Evolutionary conservation across 768 basidiomycete species (phyloP).

Genomic region (Naematelia aurantialba): DNA sequence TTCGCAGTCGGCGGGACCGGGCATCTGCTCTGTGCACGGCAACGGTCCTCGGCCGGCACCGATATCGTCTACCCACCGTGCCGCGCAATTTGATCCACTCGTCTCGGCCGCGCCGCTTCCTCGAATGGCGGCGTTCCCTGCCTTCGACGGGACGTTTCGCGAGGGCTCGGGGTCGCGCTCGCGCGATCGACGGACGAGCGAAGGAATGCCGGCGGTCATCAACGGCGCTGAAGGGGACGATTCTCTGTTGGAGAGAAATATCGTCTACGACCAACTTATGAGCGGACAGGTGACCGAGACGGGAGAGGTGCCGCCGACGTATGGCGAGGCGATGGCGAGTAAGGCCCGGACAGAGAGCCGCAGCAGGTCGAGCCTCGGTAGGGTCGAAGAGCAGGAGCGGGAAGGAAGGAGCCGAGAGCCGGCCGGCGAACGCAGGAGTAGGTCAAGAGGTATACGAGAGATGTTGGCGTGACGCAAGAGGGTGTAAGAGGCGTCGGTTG

Average conservation of each 20-base stretch:
- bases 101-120: background rate
- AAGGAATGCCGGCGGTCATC: background rate
- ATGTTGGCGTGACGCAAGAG: background rate
- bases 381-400: slow-evolving; percentile 3
- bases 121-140: background rate
- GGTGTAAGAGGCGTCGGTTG: no score
- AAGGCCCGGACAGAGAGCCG: slow-evolving; percentile 6
- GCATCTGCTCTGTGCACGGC: slow-evolving; percentile 48
- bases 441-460: background rate
- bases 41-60: slow-evolving; percentile 1
- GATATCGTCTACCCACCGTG: background rate
- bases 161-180: background rate
- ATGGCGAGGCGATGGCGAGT: slow-evolving; percentile 51
- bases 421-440: background rate
- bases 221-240: slow-evolving; percentile 18
- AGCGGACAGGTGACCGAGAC: slow-evolving; percentile 74
- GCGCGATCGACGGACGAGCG: slow-evolving; percentile 2
- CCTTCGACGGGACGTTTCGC: background rate
- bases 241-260: slow-evolving; percentile 49
- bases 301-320: slow-evolving; percentile 83
- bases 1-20: slow-evolving; percentile 17
- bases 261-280: slow-evolving; percentile 72
- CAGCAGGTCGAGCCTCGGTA: slow-evolving; percentile 10
- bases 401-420: background rate
- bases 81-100: background rate